A percentile compares a stretch with the other conserved stretches of the same genome.
These are phyloP conservation scores for Coemansia sp. DNA, from an alignment of 192 early-diverging fungal species.

Conservation along the genomic window DNA sequence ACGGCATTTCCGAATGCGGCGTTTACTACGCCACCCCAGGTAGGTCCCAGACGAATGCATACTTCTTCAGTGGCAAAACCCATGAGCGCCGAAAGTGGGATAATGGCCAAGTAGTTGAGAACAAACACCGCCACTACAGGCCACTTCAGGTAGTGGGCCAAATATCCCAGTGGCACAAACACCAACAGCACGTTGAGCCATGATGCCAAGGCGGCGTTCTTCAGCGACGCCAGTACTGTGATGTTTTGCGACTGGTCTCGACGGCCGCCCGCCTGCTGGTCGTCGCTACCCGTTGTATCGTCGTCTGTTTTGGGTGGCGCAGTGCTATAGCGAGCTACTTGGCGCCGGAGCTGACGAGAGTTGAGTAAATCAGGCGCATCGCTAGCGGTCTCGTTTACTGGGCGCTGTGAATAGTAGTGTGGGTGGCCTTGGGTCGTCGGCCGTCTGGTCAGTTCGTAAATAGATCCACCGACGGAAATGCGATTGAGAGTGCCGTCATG, in stretches of 20 bases:
- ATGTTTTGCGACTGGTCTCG: conserved; percentile 9
- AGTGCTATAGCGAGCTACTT: conserved; percentile 31
- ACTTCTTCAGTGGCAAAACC: conserved; percentile 90
- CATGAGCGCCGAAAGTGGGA: conserved; percentile 88
- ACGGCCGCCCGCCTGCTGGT: conserved; percentile 7
- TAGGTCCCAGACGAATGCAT: conserved; percentile 66
- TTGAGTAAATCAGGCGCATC: conserved; percentile 49
- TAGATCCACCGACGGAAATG: not conserved
- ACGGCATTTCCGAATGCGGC: conserved; percentile 76
- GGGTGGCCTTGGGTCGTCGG: conserved; percentile 16
- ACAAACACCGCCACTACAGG: conserved; percentile 68
- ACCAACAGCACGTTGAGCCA: conserved; percentile 74
- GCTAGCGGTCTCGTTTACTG: not conserved
- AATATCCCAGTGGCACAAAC: conserved; percentile 81
- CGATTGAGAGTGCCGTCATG: conserved; percentile 34
- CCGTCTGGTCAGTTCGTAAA: conserved; percentile 3
- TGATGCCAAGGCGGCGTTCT: conserved; percentile 46
- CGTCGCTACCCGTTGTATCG: not conserved
- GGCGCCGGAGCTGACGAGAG: conserved; percentile 48
- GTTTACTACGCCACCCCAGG: conserved; percentile 68
- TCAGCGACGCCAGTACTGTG: conserved; percentile 30
- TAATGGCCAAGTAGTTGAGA: conserved; percentile 86
- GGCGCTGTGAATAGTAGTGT: not conserved
- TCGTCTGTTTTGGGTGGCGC: not conserved
- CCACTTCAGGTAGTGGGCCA: conserved; percentile 68